Percentiles rank a stretch among this genome's conserved stretches.
These are phyloP conservation scores for Karstenula rhodostoma DNA, from an alignment of 2,329 filamentous ascomycete genomes.

Conservation along the genomic window DNA sequence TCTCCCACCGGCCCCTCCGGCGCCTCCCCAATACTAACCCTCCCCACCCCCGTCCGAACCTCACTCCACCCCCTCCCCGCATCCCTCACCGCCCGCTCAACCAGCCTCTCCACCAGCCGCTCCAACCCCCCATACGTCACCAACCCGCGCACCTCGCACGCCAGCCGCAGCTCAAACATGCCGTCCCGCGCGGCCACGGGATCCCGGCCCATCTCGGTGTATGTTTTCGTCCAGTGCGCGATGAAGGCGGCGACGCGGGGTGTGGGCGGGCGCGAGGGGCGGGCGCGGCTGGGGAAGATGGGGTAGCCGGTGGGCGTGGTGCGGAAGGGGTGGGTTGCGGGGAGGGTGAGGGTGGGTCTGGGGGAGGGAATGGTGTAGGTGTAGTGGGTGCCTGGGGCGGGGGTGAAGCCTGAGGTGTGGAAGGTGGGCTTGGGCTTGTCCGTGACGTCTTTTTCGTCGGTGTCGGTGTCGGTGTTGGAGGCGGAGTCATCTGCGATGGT, in stretches of 20 bases:
- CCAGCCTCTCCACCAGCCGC: conserved; percentile 3
- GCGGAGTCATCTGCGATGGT: no score
- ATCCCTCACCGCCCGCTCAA: conserved; percentile 11
- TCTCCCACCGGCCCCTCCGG: background rate
- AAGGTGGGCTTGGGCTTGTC: background rate
- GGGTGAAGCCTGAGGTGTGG: background rate
- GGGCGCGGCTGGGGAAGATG: background rate
- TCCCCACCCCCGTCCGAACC: background rate
- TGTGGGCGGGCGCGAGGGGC: background rate
- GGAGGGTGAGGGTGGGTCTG: background rate
- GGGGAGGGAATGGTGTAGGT: background rate
- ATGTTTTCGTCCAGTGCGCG: background rate
- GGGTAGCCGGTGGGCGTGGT: conserved; percentile 5
- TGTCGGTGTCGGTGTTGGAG: background rate
- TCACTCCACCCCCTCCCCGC: conserved; percentile 3
- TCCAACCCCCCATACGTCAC: conserved; percentile 1
- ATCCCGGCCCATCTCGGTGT: background rate
- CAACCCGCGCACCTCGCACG: background rate
- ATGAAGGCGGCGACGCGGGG: background rate
- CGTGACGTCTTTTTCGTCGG: background rate
- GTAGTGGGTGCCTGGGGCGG: background rate
- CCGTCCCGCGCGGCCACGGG: background rate
- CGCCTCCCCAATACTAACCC: background rate
- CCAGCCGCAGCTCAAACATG: background rate
- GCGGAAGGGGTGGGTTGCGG: background rate